These are phyloP conservation scores for Aphanoascus verrucosus DNA, from an alignment of 2,329 filamentous ascomycete genomes.

Conservation along the genomic window DNA sequence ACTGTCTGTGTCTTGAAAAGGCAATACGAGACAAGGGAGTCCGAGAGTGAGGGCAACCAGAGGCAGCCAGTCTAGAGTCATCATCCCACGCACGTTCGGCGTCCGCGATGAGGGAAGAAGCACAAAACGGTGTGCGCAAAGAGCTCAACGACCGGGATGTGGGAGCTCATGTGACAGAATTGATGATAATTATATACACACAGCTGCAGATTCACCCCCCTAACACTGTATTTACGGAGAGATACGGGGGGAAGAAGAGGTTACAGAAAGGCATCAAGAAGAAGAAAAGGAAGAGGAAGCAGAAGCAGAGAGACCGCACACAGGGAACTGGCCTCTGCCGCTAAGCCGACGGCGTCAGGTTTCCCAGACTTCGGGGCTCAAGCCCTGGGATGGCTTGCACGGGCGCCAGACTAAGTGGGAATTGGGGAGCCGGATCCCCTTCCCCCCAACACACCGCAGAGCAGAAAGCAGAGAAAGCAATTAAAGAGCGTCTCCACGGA, in stretches of 20 bases:
- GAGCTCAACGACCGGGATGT: background rate
- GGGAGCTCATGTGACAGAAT: slow-evolving; percentile 6
- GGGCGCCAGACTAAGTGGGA: slow-evolving; percentile 1
- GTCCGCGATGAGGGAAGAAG: background rate
- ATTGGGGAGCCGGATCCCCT: slow-evolving; percentile 6
- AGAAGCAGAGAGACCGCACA: background rate
- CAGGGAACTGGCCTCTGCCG: background rate
- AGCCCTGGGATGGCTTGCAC: slow-evolving; percentile 9
- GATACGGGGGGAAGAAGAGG: background rate
- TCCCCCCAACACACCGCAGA: background rate
- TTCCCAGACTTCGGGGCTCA: slow-evolving; percentile 1
- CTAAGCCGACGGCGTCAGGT: background rate
- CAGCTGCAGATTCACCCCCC: background rate
- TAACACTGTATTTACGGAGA: background rate
- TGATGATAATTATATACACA: background rate
- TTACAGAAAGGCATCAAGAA: background rate
- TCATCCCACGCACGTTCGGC: background rate
- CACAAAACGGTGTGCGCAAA: slow-evolving; percentile 7
- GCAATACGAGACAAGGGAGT: slow-evolving; percentile 7
- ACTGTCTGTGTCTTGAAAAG: background rate
- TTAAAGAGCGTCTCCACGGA: background rate
- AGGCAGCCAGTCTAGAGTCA: background rate
- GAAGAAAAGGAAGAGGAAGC: background rate
- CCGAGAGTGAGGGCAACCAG: background rate
- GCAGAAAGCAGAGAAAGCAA: background rate